Conservation (phyloP, 495 filamentous ascomycete genomes). For the Daldinia loculata region DNA sequence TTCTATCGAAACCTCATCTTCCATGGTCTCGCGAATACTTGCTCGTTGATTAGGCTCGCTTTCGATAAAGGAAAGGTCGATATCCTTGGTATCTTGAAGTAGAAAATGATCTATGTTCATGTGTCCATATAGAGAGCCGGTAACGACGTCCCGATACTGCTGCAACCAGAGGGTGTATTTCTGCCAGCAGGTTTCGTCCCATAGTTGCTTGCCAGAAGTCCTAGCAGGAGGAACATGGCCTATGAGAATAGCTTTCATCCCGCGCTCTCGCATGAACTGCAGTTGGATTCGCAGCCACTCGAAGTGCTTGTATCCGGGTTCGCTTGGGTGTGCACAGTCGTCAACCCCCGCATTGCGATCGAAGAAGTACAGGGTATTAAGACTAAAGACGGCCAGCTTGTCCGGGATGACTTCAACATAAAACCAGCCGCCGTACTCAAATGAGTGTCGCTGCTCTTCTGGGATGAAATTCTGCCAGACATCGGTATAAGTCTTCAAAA, state of each 20-base stretch:
- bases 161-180: constrained; percentile 92
- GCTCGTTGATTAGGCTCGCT: constrained; percentile 50
- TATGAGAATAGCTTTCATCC: constrained; percentile 93
- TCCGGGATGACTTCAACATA: constrained; percentile 89
- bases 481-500: constrained; percentile 74
- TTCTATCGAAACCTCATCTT: constrained; percentile 66
- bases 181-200: constrained; percentile 97
- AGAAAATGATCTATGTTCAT: constrained; percentile 99
- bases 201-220: constrained; percentile 80
- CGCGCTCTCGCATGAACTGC: constrained; percentile 77
- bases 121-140: constrained; percentile 83
- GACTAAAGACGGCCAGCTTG: constrained; percentile 86
- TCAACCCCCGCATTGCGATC: constrained; percentile 91
- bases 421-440: constrained; percentile 94
- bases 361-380: constrained; percentile 98
- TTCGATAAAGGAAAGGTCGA: constrained; percentile 64
- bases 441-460: constrained; percentile 89
- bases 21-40: constrained; percentile 48
- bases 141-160: constrained; percentile 90
- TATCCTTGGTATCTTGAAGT: constrained; percentile 82
- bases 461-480: constrained; percentile 91
- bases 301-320: constrained; percentile 93
- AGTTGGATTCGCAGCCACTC: constrained; percentile 97
- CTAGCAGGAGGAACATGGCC: constrained; percentile 94
- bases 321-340: constrained; percentile 76